These are phyloP conservation scores for Neohortaea acidophila DNA, from an alignment of 495 filamentous ascomycete genomes.

Conservation along the genomic window DNA sequence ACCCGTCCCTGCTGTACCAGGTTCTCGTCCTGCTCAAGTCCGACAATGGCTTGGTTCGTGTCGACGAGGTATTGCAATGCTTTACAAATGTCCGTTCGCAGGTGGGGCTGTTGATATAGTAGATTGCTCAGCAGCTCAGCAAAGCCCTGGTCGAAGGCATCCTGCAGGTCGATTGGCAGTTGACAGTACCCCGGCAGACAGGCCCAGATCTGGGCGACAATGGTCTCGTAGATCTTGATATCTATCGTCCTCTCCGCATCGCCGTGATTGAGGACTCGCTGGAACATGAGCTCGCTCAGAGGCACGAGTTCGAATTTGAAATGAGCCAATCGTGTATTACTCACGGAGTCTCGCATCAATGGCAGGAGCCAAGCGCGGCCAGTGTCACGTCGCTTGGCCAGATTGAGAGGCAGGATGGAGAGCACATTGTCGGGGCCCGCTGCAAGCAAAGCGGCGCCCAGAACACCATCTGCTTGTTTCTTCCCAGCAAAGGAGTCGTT, in stretches of 20 bases:
- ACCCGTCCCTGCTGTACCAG: slow-evolving; percentile 55
- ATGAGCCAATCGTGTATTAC: slow-evolving; percentile 70
- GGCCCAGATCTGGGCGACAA: slow-evolving; percentile 91
- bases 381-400: slow-evolving; percentile 55
- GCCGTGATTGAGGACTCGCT: slow-evolving; percentile 67
- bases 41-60: slow-evolving; percentile 66
- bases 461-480: slow-evolving; percentile 80
- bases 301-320: slow-evolving; percentile 78
- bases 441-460: slow-evolving; percentile 68
- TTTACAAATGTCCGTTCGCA: slow-evolving; percentile 73
- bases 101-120: slow-evolving; percentile 77
- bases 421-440: slow-evolving; percentile 80
- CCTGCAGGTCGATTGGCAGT: slow-evolving; percentile 61
- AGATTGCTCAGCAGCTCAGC: slow-evolving; percentile 83
- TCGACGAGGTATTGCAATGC: slow-evolving; percentile 75
- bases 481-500: slow-evolving; percentile 86
- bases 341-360: slow-evolving; percentile 66
- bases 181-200: slow-evolving; percentile 92
- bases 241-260: slow-evolving; percentile 75
- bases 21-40: slow-evolving; percentile 44
- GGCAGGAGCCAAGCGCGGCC: slow-evolving; percentile 93
- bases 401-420: slow-evolving; percentile 67
- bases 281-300: slow-evolving; percentile 77
- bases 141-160: slow-evolving; percentile 65
- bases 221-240: slow-evolving; percentile 90